Evolutionary conservation across 192 early-diverging fungal genomes (phyloP).

Genomic region (Mortierella antarctica): DNA sequence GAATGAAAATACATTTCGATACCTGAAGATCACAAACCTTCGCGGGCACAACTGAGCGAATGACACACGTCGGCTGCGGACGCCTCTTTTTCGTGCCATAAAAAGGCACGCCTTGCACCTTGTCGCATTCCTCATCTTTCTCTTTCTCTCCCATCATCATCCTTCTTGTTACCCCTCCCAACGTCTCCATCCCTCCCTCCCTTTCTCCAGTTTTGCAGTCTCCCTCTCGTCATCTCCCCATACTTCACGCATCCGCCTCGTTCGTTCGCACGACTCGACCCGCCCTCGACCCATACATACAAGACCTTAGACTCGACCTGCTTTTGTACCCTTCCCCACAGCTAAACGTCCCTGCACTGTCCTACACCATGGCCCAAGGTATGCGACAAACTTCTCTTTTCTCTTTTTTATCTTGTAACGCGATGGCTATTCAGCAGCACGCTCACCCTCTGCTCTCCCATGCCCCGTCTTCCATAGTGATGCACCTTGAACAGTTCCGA

Average conservation of each 20-base stretch:
- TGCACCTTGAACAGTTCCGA: conserved; percentile 57
- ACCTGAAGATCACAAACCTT: too few relatives aligned
- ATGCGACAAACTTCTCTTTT: neutral
- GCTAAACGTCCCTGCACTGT: neutral
- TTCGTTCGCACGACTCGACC: neutral
- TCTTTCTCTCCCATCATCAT: neutral
- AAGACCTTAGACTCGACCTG: too few relatives aligned
- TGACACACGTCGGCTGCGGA: too few relatives aligned
- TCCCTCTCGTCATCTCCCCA: neutral
- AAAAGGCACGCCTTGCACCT: neutral
- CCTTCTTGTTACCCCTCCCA: neutral
- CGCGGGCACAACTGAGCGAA: too few relatives aligned
- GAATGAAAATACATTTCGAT: too few relatives aligned
- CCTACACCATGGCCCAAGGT: conserved; percentile 29
- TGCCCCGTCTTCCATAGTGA: conserved; percentile 2
- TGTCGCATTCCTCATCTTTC: conserved; percentile 2
- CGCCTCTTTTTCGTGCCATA: too few relatives aligned
- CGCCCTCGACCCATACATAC: too few relatives aligned
- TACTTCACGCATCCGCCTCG: neutral
- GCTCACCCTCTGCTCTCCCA: neutral
- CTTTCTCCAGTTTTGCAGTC: neutral
- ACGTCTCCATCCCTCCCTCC: neutral
- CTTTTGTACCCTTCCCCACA: neutral
- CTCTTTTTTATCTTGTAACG: neutral
- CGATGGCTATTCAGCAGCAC: neutral